A percentile compares a stretch with the other conserved stretches of the same genome.
Conservation (phyloP, 1,139 yeast species). For the Pichia sp. region DNA sequence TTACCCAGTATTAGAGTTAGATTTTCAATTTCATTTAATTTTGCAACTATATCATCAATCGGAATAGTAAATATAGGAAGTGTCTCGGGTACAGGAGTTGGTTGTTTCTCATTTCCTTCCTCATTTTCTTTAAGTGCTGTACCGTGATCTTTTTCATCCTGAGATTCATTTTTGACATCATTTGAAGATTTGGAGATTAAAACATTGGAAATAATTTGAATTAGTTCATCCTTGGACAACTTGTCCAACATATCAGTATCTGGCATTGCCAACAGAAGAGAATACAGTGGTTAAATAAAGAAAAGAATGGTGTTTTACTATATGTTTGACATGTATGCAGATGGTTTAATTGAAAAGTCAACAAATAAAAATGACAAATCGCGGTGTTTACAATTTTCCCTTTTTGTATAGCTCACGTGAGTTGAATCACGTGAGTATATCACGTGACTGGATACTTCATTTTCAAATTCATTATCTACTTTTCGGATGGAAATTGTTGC, state of each 20-base stretch:
- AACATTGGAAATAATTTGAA: constrained; percentile 6
- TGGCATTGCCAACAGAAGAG: neutral
- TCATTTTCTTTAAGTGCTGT: neutral
- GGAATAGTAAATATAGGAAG: constrained; percentile 13
- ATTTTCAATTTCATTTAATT: constrained; percentile 10
- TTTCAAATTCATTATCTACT: too few species aligned
- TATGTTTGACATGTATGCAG: too few species aligned
- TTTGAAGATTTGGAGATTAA: constrained; percentile 1
- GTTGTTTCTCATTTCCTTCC: neutral
- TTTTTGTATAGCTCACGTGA: constrained; percentile 7
- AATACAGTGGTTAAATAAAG: neutral
- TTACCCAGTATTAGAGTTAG: constrained; percentile 9
- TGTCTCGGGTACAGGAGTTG: too few species aligned
- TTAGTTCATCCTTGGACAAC: constrained; percentile 8
- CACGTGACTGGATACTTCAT: too few species aligned
- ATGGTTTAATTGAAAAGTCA: neutral
- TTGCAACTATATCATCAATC: constrained; percentile 2
- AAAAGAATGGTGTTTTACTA: too few species aligned
- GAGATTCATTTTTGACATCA: neutral
- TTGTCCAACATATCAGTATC: neutral
- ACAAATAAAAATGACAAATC: constrained; percentile 2
- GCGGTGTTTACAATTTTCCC: constrained; percentile 14
- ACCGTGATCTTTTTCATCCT: neutral
- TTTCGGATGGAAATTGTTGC: neutral
- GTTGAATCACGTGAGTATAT: neutral